Conservation (phyloP, 345 rosid species). For the Rhodamnia argentea region DNA sequence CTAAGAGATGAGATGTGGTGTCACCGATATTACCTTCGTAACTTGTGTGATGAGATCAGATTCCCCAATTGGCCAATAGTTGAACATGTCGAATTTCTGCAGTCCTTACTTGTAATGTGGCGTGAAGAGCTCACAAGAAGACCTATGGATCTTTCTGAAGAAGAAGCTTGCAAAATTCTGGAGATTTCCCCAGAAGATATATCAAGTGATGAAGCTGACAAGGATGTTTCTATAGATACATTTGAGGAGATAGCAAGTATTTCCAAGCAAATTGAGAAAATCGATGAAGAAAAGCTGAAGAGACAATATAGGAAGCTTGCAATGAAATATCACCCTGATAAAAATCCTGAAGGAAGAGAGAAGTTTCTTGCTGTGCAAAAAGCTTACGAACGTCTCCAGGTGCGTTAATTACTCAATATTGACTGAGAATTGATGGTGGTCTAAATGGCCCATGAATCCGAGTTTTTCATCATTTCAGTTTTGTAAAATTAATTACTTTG, state of each 20-base stretch:
- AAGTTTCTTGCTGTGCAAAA: slow-evolving; percentile 95
- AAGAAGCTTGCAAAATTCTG: slow-evolving; percentile 88
- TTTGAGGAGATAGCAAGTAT: slow-evolving; percentile 49
- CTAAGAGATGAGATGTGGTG: slow-evolving; percentile 99
- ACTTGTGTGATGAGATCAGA: slow-evolving; percentile 86
- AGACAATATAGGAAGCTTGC: slow-evolving; percentile 99
- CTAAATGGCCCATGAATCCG: not conserved
- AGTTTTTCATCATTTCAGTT: not conserved
- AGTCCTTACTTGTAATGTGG: slow-evolving; percentile 97
- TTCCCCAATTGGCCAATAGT: slow-evolving; percentile 98
- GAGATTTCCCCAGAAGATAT: slow-evolving; percentile 84
- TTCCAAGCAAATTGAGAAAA: slow-evolving; percentile 87
- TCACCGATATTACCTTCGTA: slow-evolving; percentile 91
- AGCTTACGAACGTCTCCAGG: slow-evolving; percentile 99
- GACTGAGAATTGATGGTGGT: not conserved
- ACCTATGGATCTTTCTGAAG: slow-evolving; percentile 99
- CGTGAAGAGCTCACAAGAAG: slow-evolving; percentile 96
- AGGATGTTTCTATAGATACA: slow-evolving; percentile 25
- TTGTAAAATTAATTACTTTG: not conserved
- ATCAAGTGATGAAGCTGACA: slow-evolving; percentile 35
- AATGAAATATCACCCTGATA: slow-evolving; percentile 98
- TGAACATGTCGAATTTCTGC: slow-evolving; percentile 96
- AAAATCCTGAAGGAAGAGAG: slow-evolving; percentile 98
- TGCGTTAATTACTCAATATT: slow-evolving; percentile 7
- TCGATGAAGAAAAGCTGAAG: slow-evolving; percentile 98